A percentile compares a stretch with the other conserved stretches of the same genome.
These are phyloP conservation scores for Pelargonium myrrhifolium DNA, from an alignment of 441 rosid genomes.

Conservation along the genomic window DNA sequence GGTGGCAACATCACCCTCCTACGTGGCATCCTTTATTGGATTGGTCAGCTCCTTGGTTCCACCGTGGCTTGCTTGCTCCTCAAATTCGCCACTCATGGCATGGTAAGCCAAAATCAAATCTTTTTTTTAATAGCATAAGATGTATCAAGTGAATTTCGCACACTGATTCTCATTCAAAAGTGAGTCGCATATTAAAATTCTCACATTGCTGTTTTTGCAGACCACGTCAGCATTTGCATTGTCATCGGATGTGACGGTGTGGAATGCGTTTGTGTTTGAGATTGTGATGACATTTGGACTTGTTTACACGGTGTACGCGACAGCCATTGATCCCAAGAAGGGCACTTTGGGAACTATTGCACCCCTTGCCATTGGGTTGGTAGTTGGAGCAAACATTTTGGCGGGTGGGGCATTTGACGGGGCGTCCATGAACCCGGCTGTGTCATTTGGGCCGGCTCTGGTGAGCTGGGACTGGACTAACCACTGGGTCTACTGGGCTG, in stretches of 20 bases:
- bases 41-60: conserved; percentile 25
- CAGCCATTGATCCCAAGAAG: not conserved
- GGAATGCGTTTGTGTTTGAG: not conserved
- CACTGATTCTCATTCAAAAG: no score
- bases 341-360: not conserved
- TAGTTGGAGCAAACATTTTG: not conserved
- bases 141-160: no score
- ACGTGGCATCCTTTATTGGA: conserved; percentile 24
- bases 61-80: conserved; percentile 25
- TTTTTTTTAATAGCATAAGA: no score
- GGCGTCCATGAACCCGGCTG: not conserved
- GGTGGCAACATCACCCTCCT: conserved; percentile 24
- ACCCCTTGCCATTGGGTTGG: not conserved
- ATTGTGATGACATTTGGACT: not conserved
- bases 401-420: not conserved
- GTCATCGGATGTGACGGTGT: not conserved
- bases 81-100: not conserved
- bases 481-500: not conserved
- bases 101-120: not conserved
- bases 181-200: no score
- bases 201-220: no score
- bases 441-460: not conserved
- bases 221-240: not conserved
- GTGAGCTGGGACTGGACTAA: not conserved
- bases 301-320: not conserved